Evolutionary conservation across 192 early-diverging fungal genomes (phyloP).

Genomic region (Spizellomyces punctatus): DNA sequence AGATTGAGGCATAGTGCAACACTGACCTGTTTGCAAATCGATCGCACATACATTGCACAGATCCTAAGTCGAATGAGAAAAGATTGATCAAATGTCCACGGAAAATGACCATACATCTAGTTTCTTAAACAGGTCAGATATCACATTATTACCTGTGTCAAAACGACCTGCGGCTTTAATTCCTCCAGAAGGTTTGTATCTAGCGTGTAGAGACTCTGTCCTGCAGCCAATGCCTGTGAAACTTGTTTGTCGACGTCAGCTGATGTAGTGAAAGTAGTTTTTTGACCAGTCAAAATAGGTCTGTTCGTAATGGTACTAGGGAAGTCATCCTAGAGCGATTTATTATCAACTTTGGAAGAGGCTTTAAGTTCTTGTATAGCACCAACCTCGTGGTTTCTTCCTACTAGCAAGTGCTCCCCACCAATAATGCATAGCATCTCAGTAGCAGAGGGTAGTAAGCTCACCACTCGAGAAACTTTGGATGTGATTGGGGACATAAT

Average conservation of each 20-base stretch:
- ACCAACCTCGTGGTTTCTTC: constrained; percentile 42
- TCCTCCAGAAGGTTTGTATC: constrained; percentile 38
- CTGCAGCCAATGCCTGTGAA: constrained; percentile 34
- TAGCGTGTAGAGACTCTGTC: constrained; percentile 53
- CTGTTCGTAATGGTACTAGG: constrained; percentile 41
- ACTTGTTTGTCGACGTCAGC: constrained; percentile 53
- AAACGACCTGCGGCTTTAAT: constrained; percentile 49
- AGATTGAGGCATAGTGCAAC: background rate
- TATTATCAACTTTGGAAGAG: background rate
- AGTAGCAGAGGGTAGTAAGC: constrained; percentile 47
- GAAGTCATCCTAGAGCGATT: constrained; percentile 43
- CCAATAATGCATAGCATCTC: constrained; percentile 47
- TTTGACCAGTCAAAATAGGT: constrained; percentile 51
- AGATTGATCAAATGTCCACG: background rate
- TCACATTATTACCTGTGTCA: constrained; percentile 44
- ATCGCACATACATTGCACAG: constrained; percentile 59
- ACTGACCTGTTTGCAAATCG: constrained; percentile 42
- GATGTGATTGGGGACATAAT: background rate
- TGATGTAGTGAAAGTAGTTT: constrained; percentile 50
- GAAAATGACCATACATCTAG: background rate
- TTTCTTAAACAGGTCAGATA: background rate
- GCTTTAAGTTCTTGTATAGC: background rate
- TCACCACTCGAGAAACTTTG: background rate
- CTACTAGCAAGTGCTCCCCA: constrained; percentile 43
- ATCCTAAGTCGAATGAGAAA: constrained; percentile 22